Conservation (phyloP, 2,329 filamentous ascomycete genomes). For the Fusarium sp. region DNA sequence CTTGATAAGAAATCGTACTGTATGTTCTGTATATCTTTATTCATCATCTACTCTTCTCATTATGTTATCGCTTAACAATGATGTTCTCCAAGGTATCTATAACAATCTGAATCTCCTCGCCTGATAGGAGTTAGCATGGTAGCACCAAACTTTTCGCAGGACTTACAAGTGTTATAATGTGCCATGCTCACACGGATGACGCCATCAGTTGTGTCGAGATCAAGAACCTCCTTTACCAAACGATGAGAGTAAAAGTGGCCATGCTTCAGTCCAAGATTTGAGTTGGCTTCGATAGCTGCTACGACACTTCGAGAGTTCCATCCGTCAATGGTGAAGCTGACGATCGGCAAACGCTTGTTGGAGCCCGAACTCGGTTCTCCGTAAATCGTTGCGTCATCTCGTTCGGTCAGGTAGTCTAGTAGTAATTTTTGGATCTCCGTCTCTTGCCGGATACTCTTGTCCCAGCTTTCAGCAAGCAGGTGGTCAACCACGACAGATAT, state of each 20-base stretch:
- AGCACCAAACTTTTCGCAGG: accelerated
- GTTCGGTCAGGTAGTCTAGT: slow-evolving; percentile 64
- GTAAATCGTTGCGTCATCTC: slow-evolving; percentile 63
- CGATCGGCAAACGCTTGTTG: slow-evolving; percentile 65
- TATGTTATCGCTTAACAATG: neutral
- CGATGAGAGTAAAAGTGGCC: slow-evolving; percentile 75
- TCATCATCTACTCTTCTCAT: accelerated
- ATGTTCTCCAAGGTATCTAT: neutral
- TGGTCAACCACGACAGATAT: slow-evolving; percentile 70
- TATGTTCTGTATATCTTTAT: accelerated
- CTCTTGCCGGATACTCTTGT: slow-evolving; percentile 65
- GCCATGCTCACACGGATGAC: slow-evolving; percentile 75
- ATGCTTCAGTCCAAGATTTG: slow-evolving; percentile 69
- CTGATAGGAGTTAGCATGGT: neutral
- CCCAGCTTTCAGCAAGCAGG: slow-evolving; percentile 60
- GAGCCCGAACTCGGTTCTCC: slow-evolving; percentile 61
- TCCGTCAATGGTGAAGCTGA: slow-evolving; percentile 71
- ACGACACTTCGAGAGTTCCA: slow-evolving; percentile 65
- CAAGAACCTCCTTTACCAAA: slow-evolving; percentile 65
- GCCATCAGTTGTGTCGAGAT: slow-evolving; percentile 63
- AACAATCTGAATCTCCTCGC: slow-evolving; percentile 1
- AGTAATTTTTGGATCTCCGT: slow-evolving; percentile 64
- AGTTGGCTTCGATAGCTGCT: slow-evolving; percentile 66
- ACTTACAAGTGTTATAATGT: slow-evolving; percentile 75
- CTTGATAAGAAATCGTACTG: neutral